Percentiles rank a stretch among this genome's conserved stretches.
Conservation (phyloP, 352 stramenopile species). For the Phytophthora palmivora region DNA sequence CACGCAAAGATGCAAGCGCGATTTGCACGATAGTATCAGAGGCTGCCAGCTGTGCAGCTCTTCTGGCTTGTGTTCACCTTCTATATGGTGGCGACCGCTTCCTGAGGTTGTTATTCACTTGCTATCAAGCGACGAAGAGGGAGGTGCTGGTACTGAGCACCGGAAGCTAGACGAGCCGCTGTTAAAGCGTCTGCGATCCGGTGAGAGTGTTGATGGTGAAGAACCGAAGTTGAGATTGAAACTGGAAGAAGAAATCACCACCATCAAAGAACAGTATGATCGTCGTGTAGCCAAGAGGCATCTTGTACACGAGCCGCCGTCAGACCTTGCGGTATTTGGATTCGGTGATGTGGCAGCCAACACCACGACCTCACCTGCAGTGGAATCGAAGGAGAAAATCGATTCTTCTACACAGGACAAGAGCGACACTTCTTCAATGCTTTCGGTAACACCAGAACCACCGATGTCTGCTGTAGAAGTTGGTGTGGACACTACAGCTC, state of each 20-base stretch:
- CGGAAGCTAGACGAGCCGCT: conserved; percentile 45
- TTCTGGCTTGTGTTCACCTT: conserved; percentile 81
- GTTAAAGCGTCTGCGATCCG: conserved; percentile 53
- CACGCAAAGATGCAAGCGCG: conserved; percentile 60
- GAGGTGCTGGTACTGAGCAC: conserved; percentile 18
- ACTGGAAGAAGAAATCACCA: conserved; percentile 75
- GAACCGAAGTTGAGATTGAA: conserved; percentile 37
- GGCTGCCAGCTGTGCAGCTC: conserved; percentile 75
- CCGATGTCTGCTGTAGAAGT: conserved; percentile 1
- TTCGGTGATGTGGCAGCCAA: conserved; percentile 3
- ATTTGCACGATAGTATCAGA: conserved; percentile 82
- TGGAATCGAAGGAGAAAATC: background rate
- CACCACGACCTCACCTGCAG: conserved; percentile 1
- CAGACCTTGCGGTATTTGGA: conserved; percentile 38
- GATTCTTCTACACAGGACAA: conserved; percentile 4
- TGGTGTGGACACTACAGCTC: background rate
- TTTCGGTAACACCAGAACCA: background rate
- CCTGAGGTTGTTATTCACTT: conserved; percentile 78
- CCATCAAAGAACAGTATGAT: conserved; percentile 84
- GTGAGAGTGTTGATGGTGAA: conserved; percentile 31
- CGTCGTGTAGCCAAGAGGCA: conserved; percentile 67
- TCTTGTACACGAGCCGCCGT: conserved; percentile 43
- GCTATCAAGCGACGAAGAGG: conserved; percentile 37
- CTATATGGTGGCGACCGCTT: conserved; percentile 77
- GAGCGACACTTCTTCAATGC: background rate